Conservation (phyloP, 1,284 basidiomycete genomes). For the Cryptococcus sp. region DNA sequence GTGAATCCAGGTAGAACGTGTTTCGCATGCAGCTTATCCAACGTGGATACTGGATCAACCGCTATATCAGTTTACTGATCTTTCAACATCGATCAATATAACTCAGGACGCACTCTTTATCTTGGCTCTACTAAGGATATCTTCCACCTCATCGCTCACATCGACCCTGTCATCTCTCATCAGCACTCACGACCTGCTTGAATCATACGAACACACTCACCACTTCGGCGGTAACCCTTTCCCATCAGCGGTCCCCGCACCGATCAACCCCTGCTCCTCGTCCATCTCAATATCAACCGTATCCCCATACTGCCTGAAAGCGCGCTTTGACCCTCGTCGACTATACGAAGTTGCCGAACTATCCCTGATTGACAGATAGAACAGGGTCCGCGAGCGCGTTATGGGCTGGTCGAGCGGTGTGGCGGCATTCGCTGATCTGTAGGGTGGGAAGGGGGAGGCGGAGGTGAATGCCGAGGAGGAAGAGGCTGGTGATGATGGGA, state of each 20-base stretch:
- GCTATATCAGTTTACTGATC: background rate
- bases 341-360: conserved; percentile 57
- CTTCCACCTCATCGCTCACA: conserved; percentile 81
- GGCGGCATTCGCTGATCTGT: conserved; percentile 2
- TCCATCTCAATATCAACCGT: conserved; percentile 56
- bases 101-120: conserved; percentile 69
- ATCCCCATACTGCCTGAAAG: conserved; percentile 46
- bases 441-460: conserved; percentile 9
- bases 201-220: conserved; percentile 51
- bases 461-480: conserved; percentile 11
- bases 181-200: conserved; percentile 2
- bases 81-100: background rate
- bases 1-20: conserved; percentile 94
- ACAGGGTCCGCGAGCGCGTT: conserved; percentile 84
- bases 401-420: conserved; percentile 29
- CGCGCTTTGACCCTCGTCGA: conserved; percentile 37
- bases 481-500: conserved; percentile 17
- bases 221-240: conserved; percentile 67
- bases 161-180: conserved; percentile 70
- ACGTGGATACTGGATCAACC: conserved; percentile 62
- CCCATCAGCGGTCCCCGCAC: conserved; percentile 59
- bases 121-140: conserved; percentile 67
- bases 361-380: conserved; percentile 94
- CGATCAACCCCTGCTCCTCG: conserved; percentile 73
- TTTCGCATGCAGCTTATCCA: conserved; percentile 93